Conservation (phyloP, 2,329 filamentous ascomycete genomes). For the Neonectria sp. region DNA sequence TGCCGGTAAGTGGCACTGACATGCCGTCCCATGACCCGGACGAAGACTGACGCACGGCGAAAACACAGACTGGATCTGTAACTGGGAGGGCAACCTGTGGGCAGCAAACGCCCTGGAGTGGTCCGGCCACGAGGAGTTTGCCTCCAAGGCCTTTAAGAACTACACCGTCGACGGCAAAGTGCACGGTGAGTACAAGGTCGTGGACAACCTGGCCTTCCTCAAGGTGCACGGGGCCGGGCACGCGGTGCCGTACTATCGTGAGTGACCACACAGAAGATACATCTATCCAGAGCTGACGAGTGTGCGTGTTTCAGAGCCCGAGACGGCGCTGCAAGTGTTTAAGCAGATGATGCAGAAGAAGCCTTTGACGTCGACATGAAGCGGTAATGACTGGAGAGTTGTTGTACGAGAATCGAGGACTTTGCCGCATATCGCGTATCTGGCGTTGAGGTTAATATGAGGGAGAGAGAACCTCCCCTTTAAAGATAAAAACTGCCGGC, state of each 20-base stretch:
- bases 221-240: slow-evolving; percentile 73
- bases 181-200: slow-evolving; percentile 65
- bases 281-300: not conserved
- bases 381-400: not conserved
- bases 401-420: not conserved
- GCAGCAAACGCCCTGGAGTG: slow-evolving; percentile 64
- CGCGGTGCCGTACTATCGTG: slow-evolving; percentile 64
- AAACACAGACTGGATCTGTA: slow-evolving; percentile 68
- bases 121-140: slow-evolving; percentile 58
- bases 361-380: slow-evolving; percentile 37
- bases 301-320: slow-evolving; percentile 40
- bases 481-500: not conserved
- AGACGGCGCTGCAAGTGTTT: slow-evolving; percentile 47
- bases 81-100: slow-evolving; percentile 67
- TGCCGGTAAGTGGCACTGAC: slow-evolving; percentile 51
- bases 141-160: slow-evolving; percentile 43
- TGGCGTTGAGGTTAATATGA: slow-evolving; percentile 1
- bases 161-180: slow-evolving; percentile 66
- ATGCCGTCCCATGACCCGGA: not conserved
- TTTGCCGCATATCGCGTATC: not conserved
- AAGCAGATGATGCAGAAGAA: slow-evolving; percentile 47
- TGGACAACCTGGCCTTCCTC: slow-evolving; percentile 71
- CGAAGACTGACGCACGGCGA: slow-evolving; percentile 16
- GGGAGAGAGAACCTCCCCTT: not conserved
- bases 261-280: slow-evolving; percentile 11